Conservation (phyloP, 495 filamentous ascomycete species). For the Parathielavia appendiculata region DNA sequence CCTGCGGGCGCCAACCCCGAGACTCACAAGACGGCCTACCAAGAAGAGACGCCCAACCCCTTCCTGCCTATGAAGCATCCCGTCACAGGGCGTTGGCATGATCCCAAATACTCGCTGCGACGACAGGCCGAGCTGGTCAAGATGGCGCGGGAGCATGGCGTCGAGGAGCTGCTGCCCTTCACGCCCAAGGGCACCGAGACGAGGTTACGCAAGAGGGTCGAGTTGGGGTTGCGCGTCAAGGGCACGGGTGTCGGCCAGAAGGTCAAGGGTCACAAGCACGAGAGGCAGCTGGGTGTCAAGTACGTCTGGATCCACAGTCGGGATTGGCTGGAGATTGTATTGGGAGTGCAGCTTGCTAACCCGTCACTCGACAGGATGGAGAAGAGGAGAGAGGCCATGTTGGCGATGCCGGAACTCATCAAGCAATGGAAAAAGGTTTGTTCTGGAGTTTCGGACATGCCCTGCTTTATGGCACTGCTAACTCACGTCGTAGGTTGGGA, state of each 20-base stretch:
- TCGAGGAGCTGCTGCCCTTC: conserved; percentile 77
- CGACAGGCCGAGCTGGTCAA: conserved; percentile 91
- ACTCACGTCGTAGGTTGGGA: conserved; percentile 59
- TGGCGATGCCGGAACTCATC: conserved; percentile 86
- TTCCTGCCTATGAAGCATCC: conserved; percentile 69
- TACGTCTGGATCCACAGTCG: conserved; percentile 35
- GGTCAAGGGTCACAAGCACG: conserved; percentile 91
- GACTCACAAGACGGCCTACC: conserved; percentile 39
- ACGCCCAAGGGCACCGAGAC: conserved; percentile 70
- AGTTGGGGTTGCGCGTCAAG: conserved; percentile 74
- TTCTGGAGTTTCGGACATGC: conserved; percentile 5
- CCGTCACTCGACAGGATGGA: conserved; percentile 59
- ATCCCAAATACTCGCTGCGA: conserved; percentile 74
- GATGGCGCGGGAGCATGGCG: conserved; percentile 69
- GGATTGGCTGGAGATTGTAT: not conserved
- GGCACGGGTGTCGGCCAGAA: conserved; percentile 87
- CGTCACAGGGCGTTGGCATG: conserved; percentile 68
- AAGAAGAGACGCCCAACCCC: conserved; percentile 57
- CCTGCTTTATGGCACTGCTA: not conserved
- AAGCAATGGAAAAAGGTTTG: conserved; percentile 88
- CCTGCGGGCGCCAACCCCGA: conserved; percentile 39
- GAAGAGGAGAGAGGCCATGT: conserved; percentile 83
- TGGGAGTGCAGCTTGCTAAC: conserved; percentile 16
- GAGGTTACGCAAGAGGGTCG: conserved; percentile 58
- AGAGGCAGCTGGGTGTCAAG: conserved; percentile 75